Evolutionary conservation across 2,329 filamentous ascomycete genomes (phyloP), one percentile per base, ranked within the genome.

Genomic region (Ustulina deusta): DNA sequence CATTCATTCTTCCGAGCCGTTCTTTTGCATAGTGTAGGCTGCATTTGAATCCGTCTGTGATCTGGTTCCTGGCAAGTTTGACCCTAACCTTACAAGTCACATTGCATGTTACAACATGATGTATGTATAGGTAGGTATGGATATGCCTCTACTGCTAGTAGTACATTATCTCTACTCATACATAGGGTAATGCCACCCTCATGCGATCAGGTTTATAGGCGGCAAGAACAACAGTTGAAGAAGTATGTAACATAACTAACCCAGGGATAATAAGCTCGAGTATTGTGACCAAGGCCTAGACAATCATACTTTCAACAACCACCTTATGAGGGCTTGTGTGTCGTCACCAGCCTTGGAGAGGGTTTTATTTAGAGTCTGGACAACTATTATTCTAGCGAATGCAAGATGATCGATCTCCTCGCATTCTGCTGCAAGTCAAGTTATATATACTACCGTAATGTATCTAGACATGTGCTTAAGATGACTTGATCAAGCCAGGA

Each of bases 41-140:
- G 46, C 29, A 52, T 57, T 56, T 62, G 63, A 42, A 57, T 15
- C 60, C n/a, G 42, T 48, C 34, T 34, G 17, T 52, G 49, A 34
- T 46, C 56, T 42, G 58, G 48, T 57, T 64, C 55, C 34, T 63
- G 62, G 46, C 36, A 52, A 55, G 27, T 62, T 49, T 61, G 60
- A 61, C 60, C 71, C 40, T 70, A 68, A 72, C 70, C 60, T 68
- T 69, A 73, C 69, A 71, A 66, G 71, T 67, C 69, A 72, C 72
- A 73, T 70, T 72, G 68, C 69, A 75, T 74, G 69, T 66, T 73
- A 76, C 72, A 70, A 69, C 73, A 74, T 74, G 68, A 75, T 73
- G 72, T 66, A 74, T 62, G 70, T 74, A 73, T 74, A 71, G 74
- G 72, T 74, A 74, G 72, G n/a, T n/a, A n/a, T 72, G 66, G 65